Percentiles rank a stretch among this genome's conserved stretches.
phyloP scores from a whole-genome alignment of 768 basidiomycete species.

The Boletus reticuloceps region DNA sequence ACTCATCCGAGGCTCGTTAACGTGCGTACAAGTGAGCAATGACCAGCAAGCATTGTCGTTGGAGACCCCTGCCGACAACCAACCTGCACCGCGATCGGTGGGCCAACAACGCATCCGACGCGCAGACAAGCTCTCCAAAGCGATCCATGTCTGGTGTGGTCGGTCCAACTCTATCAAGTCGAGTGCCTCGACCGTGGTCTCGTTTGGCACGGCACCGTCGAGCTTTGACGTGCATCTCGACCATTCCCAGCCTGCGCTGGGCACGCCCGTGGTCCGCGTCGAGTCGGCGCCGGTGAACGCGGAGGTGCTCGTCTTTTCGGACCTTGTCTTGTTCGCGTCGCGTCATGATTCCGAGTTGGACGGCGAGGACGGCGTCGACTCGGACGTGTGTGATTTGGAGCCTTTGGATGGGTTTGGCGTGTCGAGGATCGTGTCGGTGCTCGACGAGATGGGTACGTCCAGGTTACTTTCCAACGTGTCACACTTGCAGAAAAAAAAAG shows the following conservation, averaged over 20 bases:
- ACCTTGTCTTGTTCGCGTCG: slow-evolving; percentile 60
- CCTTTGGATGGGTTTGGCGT: slow-evolving; percentile 47
- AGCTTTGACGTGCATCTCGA: slow-evolving; percentile 22
- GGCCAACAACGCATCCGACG: slow-evolving; percentile 7
- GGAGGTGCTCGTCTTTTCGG: slow-evolving; percentile 60
- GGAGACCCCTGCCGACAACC: neutral
- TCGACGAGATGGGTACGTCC: slow-evolving; percentile 32
- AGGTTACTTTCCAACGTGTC: too few species aligned
- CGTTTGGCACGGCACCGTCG: slow-evolving; percentile 30
- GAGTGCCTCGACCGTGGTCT: slow-evolving; percentile 24
- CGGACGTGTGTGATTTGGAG: slow-evolving; percentile 35
- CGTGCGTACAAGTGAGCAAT: slow-evolving; percentile 39
- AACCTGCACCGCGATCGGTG: neutral
- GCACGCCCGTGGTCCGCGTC: slow-evolving; percentile 22
- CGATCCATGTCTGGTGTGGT: slow-evolving; percentile 46
- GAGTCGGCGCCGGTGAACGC: slow-evolving; percentile 28
- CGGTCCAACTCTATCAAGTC: slow-evolving; percentile 40
- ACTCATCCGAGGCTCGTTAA: slow-evolving; percentile 62
- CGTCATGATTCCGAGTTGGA: slow-evolving; percentile 6
- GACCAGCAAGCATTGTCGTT: slow-evolving; percentile 16
- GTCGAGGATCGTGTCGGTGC: slow-evolving; percentile 46
- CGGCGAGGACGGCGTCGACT: slow-evolving; percentile 17
- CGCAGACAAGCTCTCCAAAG: slow-evolving; percentile 34
- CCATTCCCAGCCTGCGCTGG: slow-evolving; percentile 2
- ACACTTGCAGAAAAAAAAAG: too few species aligned